Evolutionary conservation across 129 eudicot species (phyloP), one percentile per base, ranked within the genome.

Genomic region (Scalesia atractyloides): DNA sequence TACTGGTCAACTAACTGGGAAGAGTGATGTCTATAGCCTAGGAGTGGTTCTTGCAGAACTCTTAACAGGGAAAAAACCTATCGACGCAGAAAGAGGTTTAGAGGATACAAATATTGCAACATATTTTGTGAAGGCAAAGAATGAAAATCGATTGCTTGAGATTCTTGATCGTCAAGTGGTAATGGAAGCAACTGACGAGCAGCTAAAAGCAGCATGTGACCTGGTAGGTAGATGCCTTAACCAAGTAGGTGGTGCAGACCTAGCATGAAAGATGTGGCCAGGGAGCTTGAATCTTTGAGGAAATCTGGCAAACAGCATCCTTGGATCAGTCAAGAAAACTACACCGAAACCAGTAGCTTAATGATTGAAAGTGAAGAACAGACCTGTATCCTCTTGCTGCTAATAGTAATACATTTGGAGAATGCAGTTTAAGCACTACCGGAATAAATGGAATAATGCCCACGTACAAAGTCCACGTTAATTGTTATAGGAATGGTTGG

Each of bases 31-130:
- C 0, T 60, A 60, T 30, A 60, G 46, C 20, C 30, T 60, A 6
- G 66, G 66, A 14, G 66, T 60, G 43, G 66, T 60, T 60, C 66
- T 60, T 30, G 66, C 66, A 30, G 43, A 60, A 14, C 44, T 60
- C 41, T 60, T 60, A 14, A 30, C 46, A 33, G 11, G 36, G 0
- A 30, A 60, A 60, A 60, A 60, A 60, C 18, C 44, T 7, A 14
- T 60, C 13, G 36, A 6, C 15, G 2, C 2, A 12, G 66, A 60
- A 60, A 26, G 66, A 60, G 18, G 66, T 33, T 13, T 6, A 0
- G 66, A 26, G 9, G 43, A 60, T 5, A 14, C 1, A 30, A 60
- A 14, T 60, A 18, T 60, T 60, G 66, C 66, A 26, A 36, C 47
- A 15, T 62, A 62, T 62, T 62, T 62, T 36, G 0, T 62, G 0